Percentiles rank a stretch among this genome's conserved stretches.
These are phyloP conservation scores for Septoria petroselini DNA, from an alignment of 2,329 filamentous ascomycete species.

Conservation along the genomic window DNA sequence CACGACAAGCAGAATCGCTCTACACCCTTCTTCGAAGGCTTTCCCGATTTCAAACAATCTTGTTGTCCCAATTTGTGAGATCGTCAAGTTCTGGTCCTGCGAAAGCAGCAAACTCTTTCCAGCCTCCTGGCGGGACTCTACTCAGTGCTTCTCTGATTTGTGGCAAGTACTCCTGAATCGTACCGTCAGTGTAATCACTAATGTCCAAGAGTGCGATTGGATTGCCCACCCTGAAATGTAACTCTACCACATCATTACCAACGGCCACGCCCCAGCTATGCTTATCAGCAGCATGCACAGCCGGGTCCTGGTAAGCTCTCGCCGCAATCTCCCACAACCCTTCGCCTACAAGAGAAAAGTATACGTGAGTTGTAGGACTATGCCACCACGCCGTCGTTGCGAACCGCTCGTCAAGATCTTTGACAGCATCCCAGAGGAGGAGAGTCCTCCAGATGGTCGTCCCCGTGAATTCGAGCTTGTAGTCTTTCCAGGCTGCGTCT, in stretches of 20 bases:
- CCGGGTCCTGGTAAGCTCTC: conserved; percentile 21
- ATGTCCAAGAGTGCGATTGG: background rate
- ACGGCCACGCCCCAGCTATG: conserved; percentile 43
- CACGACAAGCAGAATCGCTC: too few species aligned
- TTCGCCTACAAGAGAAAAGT: conserved; percentile 43
- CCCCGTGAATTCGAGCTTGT: conserved; percentile 49
- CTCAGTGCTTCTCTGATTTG: conserved; percentile 42
- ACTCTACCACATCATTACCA: conserved; percentile 39
- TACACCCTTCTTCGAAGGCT: too few species aligned
- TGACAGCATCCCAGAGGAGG: conserved; percentile 37
- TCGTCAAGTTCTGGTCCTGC: conserved; percentile 46
- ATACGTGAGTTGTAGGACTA: conserved; percentile 44
- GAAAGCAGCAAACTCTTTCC: conserved; percentile 51
- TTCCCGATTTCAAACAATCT: too few species aligned
- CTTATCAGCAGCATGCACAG: conserved; percentile 16
- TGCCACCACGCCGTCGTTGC: conserved; percentile 47
- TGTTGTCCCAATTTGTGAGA: conserved; percentile 43
- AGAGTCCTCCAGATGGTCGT: conserved; percentile 50
- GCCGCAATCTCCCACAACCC: conserved; percentile 23
- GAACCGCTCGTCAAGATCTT: conserved; percentile 37
- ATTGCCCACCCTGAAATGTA: conserved; percentile 36
- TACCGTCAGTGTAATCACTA: conserved; percentile 29
- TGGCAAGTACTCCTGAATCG: conserved; percentile 42
- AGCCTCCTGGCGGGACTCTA: conserved; percentile 41
- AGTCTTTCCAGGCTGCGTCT: conserved; percentile 43